Base-by-base conservation (phyloP, 1,284 basidiomycete genomes). In the Puccinia coronata region DNA sequence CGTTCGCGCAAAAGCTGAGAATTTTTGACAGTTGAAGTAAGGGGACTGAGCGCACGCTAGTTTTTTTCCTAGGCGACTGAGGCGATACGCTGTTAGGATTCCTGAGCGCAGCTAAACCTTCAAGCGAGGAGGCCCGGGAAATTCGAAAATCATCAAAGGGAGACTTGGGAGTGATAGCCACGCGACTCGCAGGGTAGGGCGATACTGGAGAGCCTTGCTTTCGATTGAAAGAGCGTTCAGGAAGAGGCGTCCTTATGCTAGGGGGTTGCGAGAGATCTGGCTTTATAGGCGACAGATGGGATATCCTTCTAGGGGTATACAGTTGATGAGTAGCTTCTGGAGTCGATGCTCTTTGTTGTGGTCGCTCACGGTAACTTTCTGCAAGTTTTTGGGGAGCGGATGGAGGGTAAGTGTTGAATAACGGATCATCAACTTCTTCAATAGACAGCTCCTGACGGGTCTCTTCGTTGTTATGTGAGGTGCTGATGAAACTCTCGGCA, bases 11-110 rank as follows among this genome's bases (percentile, higher is more conserved):
- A 61, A 57, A 49, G 31, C 36, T 80, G 5, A 80, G 36, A 18
- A 80, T 80, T n/a, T 80, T 80, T 8, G 78, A 80, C 47, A 80
- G 47, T 70, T 70, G 76, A 16, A 47, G 76, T 25, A 79, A 53
- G 12, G 51, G 61, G 34, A 51, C 36, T 20, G 76, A 79, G 16
- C 76, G 65, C 25, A 53, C 61, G 49, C 65, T 67, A 6, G 61
- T 53, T 49, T 79, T 79, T 31, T 57, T 79, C 9, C 49, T n/a
- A 49, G 59, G 47, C 12, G 75, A 36, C 43, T 12, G 49, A 4
- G 65, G n/a, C n/a, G 61, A 67, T 8, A 39, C 20, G 41, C 76
- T 69, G 28, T 67, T 71, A 12, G 65, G 47, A 14, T 71, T 61
- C 63, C 69, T 18, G 16, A 71, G 67, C 9, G 78, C 67, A 34